Conservation (phyloP, 139 green algal species). For the Micractinium sp. region DNA sequence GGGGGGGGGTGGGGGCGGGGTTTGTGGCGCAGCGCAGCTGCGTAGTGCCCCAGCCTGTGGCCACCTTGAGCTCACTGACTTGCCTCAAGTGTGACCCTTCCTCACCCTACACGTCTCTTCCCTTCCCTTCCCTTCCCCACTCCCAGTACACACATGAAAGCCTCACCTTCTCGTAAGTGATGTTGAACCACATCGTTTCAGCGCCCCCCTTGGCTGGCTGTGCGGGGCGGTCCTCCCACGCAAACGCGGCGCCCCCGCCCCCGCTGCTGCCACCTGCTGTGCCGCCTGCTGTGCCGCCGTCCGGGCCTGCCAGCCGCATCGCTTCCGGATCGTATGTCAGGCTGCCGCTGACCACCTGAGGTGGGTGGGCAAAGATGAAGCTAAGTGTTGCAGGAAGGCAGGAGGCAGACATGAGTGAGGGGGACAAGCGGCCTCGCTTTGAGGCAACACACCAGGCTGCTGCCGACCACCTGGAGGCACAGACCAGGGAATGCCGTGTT, state of each 20-base stretch:
- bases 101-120: too few species aligned
- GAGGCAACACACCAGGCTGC: neutral
- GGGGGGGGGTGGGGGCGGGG: too few species aligned
- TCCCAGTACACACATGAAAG: too few species aligned
- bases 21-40: too few species aligned
- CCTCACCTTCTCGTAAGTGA: constrained; percentile 40
- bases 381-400: neutral
- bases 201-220: neutral
- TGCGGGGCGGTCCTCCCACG: constrained; percentile 30
- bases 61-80: too few species aligned
- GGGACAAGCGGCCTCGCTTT: neutral
- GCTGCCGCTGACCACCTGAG: neutral
- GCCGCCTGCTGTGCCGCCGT: neutral
- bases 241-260: neutral
- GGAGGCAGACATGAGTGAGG: too few species aligned
- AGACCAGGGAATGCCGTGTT: too few species aligned
- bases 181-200: constrained; percentile 34
- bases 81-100: too few species aligned
- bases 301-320: neutral
- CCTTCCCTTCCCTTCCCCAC: neutral
- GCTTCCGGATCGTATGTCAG: neutral
- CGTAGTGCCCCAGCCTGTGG: neutral
- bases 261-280: neutral
- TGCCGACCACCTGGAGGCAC: neutral
- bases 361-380: neutral